Base-by-base conservation (phyloP, 495 filamentous ascomycete species). In the Talaromyces wortmannii region DNA sequence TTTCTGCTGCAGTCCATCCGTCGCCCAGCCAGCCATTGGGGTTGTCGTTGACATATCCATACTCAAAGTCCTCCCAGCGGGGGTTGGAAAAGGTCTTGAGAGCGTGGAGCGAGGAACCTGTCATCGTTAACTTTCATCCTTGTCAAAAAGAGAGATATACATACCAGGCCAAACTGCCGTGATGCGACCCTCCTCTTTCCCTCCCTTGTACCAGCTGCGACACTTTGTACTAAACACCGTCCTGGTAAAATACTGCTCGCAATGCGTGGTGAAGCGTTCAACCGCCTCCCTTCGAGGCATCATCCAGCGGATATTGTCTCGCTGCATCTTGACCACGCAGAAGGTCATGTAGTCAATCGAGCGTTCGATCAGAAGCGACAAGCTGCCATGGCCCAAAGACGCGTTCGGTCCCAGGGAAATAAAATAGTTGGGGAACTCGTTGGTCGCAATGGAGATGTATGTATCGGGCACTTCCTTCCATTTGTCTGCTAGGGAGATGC, bases 361-460 rank as follows among this genome's bases (percentile, higher is more conserved):
- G 30, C 64, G 72, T 55, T 83, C 81, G 6, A 79, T 66, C 31
- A 76, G 55, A 29, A 74, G 59, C 23, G 75, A 63, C 12, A 76
- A 55, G 16, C 72, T 76, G 7, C 76, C 77, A 48, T 77, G 76
- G 1, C 72, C 78, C 7, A 79, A 61, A 0, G 71, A 68, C 8
- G 74, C 65, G 50, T 80, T 80, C 6, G 72, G 73, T 2, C 75
- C 74, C 11, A 79, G 59, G 45, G 72, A 68, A 36, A 81, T 76
- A 63, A 85, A 86, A 59, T 83, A 83, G 56, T 88, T 88, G 3
- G 85, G 85, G 61, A 88, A 88, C 0, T 73, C 77, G 50, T 84
- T 76, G 2, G 82, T 73, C 5, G 83, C 80, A 12, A 81, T 69
- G 13, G 79, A 82, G 33, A 84, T 72, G 56, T 89, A 87, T 4